Evolutionary conservation across 2,329 filamentous ascomycete species (phyloP).

Genomic region (Fusarium compactum): DNA sequence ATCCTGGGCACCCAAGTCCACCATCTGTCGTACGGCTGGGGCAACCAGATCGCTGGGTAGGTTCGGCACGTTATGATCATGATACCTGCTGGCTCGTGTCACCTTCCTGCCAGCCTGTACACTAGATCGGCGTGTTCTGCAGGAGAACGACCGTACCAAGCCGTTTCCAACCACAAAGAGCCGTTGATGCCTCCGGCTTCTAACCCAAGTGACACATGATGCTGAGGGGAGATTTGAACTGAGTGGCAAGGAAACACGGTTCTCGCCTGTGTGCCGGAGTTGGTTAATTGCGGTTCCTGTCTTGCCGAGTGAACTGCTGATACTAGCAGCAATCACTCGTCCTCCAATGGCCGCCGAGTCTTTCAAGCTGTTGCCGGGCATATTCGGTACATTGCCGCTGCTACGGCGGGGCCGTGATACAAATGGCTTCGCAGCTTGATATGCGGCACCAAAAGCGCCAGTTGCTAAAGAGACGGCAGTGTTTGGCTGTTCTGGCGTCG

Average conservation of each 20-base stretch:
- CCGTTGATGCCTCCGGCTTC: conserved; percentile 69
- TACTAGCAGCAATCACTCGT: conserved; percentile 77
- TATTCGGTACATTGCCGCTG: conserved; percentile 53
- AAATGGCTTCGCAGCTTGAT: conserved; percentile 74
- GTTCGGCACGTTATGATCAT: conserved; percentile 74
- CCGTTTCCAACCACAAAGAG: conserved; percentile 76
- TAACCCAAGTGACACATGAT: conserved; percentile 74
- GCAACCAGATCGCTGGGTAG: conserved; percentile 71
- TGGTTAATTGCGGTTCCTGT: conserved; percentile 77
- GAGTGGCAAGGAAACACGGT: conserved; percentile 76
- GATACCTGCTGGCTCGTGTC: conserved; percentile 68
- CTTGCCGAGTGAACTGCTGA: conserved; percentile 79
- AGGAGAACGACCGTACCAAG: conserved; percentile 73
- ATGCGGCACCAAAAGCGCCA: conserved; percentile 76
- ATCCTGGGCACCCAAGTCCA: conserved; percentile 64
- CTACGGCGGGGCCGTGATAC: conserved; percentile 67
- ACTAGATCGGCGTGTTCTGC: conserved; percentile 66
- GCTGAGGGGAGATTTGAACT: conserved; percentile 65
- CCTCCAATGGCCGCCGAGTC: conserved; percentile 76
- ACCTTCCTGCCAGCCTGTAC: conserved; percentile 65
- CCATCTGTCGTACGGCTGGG: conserved; percentile 65
- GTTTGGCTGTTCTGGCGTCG: conserved; percentile 61
- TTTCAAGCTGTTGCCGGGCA: conserved; percentile 61
- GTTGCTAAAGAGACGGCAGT: conserved; percentile 77
- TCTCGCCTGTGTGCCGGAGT: conserved; percentile 80